These are phyloP conservation scores for Rosa persica DNA, from an alignment of 306 rosid genomes.

Conservation along the genomic window DNA sequence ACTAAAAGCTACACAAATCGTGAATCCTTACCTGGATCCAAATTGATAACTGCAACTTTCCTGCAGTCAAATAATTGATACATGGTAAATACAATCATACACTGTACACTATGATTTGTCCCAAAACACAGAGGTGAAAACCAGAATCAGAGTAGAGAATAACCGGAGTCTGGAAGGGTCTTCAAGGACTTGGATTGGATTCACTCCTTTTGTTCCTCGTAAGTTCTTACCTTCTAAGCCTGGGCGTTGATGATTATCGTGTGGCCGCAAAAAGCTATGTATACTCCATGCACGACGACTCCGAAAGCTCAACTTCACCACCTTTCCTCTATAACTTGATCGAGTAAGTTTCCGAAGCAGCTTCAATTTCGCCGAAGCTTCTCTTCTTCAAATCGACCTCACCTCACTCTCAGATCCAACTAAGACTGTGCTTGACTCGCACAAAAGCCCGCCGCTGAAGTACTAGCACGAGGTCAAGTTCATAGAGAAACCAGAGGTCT, in stretches of 20 bases:
- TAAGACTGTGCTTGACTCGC: conserved; percentile 46
- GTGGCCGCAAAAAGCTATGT: no score
- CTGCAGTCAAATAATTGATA: conserved; percentile 33
- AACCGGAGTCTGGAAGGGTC: no score
- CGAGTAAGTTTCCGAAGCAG: conserved; percentile 21
- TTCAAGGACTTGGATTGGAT: no score
- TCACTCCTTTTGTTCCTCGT: no score
- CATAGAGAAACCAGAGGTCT: conserved; percentile 28
- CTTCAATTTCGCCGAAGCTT: conserved; percentile 15
- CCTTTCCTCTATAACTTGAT: conserved; percentile 24
- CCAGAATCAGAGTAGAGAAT: background rate
- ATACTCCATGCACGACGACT: conserved; percentile 68
- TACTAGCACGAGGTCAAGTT: conserved; percentile 47
- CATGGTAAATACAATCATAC: background rate
- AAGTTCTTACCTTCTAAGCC: no score
- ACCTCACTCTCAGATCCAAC: conserved; percentile 31
- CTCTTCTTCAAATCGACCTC: conserved; percentile 28
- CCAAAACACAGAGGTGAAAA: no score
- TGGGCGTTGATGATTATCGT: no score
- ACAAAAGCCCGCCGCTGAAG: conserved; percentile 54
- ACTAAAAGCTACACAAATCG: background rate
- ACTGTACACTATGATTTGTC: no score
- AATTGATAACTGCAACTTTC: conserved; percentile 86
- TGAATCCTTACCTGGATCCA: conserved; percentile 92
- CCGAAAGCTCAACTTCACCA: conserved; percentile 43